phyloP scores from a whole-genome alignment of 768 basidiomycete genomes.

The Serendipita indica region DNA sequence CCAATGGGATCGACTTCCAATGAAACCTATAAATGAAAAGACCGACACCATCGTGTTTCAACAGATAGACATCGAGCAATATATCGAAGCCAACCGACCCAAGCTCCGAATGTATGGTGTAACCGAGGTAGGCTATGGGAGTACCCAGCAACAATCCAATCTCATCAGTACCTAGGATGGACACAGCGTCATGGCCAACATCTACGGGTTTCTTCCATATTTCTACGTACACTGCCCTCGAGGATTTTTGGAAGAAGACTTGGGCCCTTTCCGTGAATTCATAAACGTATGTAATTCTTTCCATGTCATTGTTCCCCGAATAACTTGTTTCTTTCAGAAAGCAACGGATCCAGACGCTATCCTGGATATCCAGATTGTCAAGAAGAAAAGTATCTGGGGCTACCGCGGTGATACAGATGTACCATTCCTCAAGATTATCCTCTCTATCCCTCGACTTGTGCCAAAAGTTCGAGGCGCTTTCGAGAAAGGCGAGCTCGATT shows the following conservation, averaged over 20 bases:
- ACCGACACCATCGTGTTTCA: slow-evolving; percentile 77
- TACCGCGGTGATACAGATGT: slow-evolving; percentile 69
- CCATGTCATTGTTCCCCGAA: neutral
- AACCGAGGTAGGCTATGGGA: slow-evolving; percentile 58
- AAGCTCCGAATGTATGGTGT: slow-evolving; percentile 71
- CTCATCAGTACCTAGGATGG: slow-evolving; percentile 33
- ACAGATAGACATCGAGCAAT: slow-evolving; percentile 82
- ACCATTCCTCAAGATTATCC: slow-evolving; percentile 74
- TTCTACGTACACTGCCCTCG: slow-evolving; percentile 83
- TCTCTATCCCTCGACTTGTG: slow-evolving; percentile 54
- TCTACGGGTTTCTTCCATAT: slow-evolving; percentile 78
- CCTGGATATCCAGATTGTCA: slow-evolving; percentile 39
- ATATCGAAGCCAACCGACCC: slow-evolving; percentile 30
- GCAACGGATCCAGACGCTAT: slow-evolving; percentile 26
- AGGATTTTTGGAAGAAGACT: slow-evolving; percentile 59
- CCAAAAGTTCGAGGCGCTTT: slow-evolving; percentile 76
- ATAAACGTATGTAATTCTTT: slow-evolving; percentile 49
- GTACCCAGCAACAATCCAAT: neutral
- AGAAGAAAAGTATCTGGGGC: slow-evolving; percentile 68
- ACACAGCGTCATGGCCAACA: slow-evolving; percentile 73
- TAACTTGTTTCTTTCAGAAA: neutral
- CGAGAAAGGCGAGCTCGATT: slow-evolving; percentile 60
- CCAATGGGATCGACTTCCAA: slow-evolving; percentile 51
- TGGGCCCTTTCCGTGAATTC: slow-evolving; percentile 45
- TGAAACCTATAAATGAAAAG: slow-evolving; percentile 41